Conservation (phyloP, 345 rosid genomes). For the Citrus trifoliata region DNA sequence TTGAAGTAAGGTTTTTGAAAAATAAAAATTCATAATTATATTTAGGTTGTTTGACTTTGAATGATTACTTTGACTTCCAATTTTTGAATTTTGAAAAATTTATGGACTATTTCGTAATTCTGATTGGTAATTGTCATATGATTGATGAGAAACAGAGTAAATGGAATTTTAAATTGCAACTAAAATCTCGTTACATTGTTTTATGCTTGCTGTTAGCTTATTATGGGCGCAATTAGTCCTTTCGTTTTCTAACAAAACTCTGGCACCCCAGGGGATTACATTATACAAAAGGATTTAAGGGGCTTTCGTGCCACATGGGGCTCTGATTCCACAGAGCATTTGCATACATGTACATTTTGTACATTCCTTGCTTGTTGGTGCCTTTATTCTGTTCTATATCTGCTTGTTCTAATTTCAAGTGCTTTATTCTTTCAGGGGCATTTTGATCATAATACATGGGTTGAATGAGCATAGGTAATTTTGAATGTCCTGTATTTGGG, state of each 20-base stretch:
- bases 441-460: conserved; percentile 85
- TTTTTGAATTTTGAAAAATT: too few relatives aligned
- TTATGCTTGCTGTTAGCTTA: neutral
- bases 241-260: neutral
- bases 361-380: neutral
- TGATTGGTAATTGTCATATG: neutral
- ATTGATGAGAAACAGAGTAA: neutral
- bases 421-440: conserved; percentile 56
- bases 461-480: conserved; percentile 92
- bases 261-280: neutral
- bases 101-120: neutral
- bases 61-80: neutral
- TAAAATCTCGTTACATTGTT: neutral
- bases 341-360: conserved; percentile 5
- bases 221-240: neutral
- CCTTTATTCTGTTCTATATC: neutral
- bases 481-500: neutral
- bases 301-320: conserved; percentile 11
- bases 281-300: neutral
- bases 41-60: conserved; percentile 5
- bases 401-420: neutral
- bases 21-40: neutral
- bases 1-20: conserved; percentile 40
- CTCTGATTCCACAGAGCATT: conserved; percentile 1
- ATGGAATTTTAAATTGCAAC: neutral